Base-by-base conservation (phyloP, 805 yeast genomes). In the Clavispora asparagi region DNA sequence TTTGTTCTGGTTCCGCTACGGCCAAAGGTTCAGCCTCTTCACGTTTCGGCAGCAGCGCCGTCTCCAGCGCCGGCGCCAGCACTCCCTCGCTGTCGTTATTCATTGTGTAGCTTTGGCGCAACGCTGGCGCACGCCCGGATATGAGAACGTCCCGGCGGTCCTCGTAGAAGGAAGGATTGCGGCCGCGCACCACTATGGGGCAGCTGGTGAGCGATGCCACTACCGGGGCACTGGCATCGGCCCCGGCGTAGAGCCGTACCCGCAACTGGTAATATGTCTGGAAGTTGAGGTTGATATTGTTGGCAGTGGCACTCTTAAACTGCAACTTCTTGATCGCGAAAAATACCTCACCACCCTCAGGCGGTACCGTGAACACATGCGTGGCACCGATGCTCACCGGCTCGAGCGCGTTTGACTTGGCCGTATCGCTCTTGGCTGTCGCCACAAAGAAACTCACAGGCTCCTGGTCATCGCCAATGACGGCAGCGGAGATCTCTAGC, bases 161-260 rank as follows among this genome's bases (percentile, higher is more conserved):
- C 30, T 72, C 70, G 54, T 79, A 80, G 50, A 80, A 81, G n/a
- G 78, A 70, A 3, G 85, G 85, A 52, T 80, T 81, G 43, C 85
- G 60, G 3, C 85, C 85, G 50, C 85, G 61, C 8, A 80, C 85
- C 12, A 77, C 76, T 4, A 81, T 74, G 1, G 82, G 82, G 8
- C 47, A 42, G 41, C 57, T 51, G 12, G n/a, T 41, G 14, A 49
- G 23, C 29, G 44, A 50, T 13, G 41, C 30, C 8, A 54, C 8
- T 7, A 44, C 29, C 17, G n/a, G 41, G 8, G 46, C 44, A 12
- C 50, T 48, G 5, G 51, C 37, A 2, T 50, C 29, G 9, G 44
- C 35, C n/a, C 50, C 53, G 12, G 51, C 57, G 26, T 44, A 23
- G 7, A 54, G 42, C 30, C 42, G 39, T 10, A 40, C 54, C 6